Base-by-base conservation (phyloP, 83 land plant species). In the Diphasiastrum complanatum region DNA sequence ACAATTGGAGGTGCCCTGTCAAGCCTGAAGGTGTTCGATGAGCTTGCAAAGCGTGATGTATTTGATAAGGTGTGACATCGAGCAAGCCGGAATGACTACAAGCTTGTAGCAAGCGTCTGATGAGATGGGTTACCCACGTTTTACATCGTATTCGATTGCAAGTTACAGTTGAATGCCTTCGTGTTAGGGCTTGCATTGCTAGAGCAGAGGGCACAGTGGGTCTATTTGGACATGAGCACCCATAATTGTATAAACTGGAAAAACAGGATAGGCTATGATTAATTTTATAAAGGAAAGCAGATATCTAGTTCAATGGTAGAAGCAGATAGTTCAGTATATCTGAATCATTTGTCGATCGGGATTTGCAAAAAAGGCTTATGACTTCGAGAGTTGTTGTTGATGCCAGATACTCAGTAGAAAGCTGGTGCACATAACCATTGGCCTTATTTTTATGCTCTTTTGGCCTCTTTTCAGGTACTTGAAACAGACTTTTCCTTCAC, bases 401-500 rank as follows among this genome's bases (percentile, higher is more conserved):
- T 58, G 35, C 38, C 68, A 92, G 98, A 83, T 75, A 60, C 34
- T 89, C 68, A 89, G 85, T 58, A 64, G 98, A 67, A 92, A 92
- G 79, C 79, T 92, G 52, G 96, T 89, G 40, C 98, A 92, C 80
- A 83, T 89, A 49, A 83, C 77, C 45, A 54, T 84, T 49, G 98
- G 98, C 2, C 75, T 92, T 23, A 75, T 78, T 2, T 92, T 88
- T 71, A 83, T 92, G 86, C 89, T 92, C 45, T 85, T 79, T 60
- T 92, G 98, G 98, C 98, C 98, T 29, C 28, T 92, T 5, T 92
- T 89, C 89, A 92, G 96, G 98, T 89, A 67, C 47, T 48, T 1
- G 50, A 16, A 43, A 40, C 30, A 23, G 52, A 10, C 12, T 11
- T 18, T 3, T 6, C 3, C 33, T 63, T 5, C 4, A 8, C 1